Conservation (phyloP, 78 protist species). For the Dictyostelium brefeldianum region DNA sequence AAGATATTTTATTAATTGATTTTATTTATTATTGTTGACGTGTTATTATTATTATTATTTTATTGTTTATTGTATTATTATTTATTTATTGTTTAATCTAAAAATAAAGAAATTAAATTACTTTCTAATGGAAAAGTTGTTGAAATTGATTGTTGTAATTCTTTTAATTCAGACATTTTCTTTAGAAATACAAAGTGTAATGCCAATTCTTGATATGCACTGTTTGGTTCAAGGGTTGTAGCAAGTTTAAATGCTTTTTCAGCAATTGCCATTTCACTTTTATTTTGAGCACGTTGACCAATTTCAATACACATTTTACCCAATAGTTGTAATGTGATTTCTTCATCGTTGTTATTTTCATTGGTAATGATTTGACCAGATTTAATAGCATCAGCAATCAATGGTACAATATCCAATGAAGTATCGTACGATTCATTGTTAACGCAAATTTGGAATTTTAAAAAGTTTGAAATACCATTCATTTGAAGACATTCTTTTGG, state of each 20-base stretch:
- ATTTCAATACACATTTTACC: slow-evolving; percentile 77
- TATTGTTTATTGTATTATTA: not conserved
- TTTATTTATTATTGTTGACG: not conserved
- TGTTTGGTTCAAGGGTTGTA: slow-evolving; percentile 51
- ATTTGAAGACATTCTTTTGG: slow-evolving; percentile 48
- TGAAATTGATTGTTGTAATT: slow-evolving; percentile 56
- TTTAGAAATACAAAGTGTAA: slow-evolving; percentile 28
- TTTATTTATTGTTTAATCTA: slow-evolving; percentile 28
- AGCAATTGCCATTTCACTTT: not conserved
- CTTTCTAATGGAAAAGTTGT: slow-evolving; percentile 53
- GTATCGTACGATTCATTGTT: slow-evolving; percentile 45
- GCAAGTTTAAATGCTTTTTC: slow-evolving; percentile 71
- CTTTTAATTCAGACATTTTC: slow-evolving; percentile 43
- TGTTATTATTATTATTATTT: not conserved
- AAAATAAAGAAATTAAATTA: slow-evolving; percentile 65
- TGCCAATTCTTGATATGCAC: slow-evolving; percentile 70
- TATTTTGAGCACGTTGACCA: slow-evolving; percentile 50
- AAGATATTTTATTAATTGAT: not conserved
- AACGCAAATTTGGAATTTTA: slow-evolving; percentile 52
- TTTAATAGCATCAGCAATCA: slow-evolving; percentile 11
- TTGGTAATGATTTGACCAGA: slow-evolving; percentile 29
- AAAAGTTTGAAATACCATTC: slow-evolving; percentile 49
- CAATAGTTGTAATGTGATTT: slow-evolving; percentile 5
- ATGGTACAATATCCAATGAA: slow-evolving; percentile 42
- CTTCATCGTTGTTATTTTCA: slow-evolving; percentile 32